phyloP scores from a whole-genome alignment of 352 stramenopile genomes.

The Globisporangium barbulae region DNA sequence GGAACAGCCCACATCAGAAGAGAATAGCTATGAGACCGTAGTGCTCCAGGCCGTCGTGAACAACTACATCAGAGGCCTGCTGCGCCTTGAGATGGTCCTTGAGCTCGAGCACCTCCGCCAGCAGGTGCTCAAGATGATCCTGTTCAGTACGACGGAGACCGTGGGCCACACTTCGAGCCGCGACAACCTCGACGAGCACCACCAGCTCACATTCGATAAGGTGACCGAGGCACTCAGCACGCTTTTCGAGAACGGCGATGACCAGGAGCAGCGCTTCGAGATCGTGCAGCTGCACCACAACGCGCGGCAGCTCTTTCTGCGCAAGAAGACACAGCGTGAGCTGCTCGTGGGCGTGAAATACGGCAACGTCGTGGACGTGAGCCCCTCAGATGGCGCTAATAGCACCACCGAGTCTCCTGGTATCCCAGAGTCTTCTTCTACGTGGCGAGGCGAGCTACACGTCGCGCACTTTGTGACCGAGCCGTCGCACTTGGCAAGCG shows the following conservation, averaged over 20 bases:
- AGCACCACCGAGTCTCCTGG: not conserved
- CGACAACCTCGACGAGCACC: slow-evolving; percentile 2
- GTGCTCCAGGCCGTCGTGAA: slow-evolving; percentile 19
- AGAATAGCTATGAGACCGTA: not conserved
- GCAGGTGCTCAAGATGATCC: slow-evolving; percentile 44
- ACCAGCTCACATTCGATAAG: slow-evolving; percentile 22
- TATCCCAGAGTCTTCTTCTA: not conserved
- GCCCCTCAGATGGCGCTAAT: slow-evolving; percentile 4
- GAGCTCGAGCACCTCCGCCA: slow-evolving; percentile 65
- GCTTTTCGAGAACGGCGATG: slow-evolving; percentile 29
- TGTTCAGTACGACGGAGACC: slow-evolving; percentile 23
- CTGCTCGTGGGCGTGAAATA: slow-evolving; percentile 41
- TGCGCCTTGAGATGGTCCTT: slow-evolving; percentile 46
- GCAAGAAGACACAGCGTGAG: slow-evolving; percentile 43
- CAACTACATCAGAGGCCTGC: slow-evolving; percentile 36
- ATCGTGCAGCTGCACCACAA: slow-evolving; percentile 28
- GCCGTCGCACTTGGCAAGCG: slow-evolving; percentile 38
- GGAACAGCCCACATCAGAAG: not conserved
- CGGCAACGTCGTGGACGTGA: slow-evolving; percentile 30
- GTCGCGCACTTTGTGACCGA: slow-evolving; percentile 50
- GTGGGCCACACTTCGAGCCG: not conserved
- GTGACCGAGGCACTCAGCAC: slow-evolving; percentile 33
- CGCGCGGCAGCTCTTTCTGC: slow-evolving; percentile 32
- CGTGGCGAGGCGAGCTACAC: slow-evolving; percentile 8
- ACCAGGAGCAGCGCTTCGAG: slow-evolving; percentile 40